phyloP scores from a whole-genome alignment of 257 asterid genomes.

The Solanum clarkiae region DNA sequence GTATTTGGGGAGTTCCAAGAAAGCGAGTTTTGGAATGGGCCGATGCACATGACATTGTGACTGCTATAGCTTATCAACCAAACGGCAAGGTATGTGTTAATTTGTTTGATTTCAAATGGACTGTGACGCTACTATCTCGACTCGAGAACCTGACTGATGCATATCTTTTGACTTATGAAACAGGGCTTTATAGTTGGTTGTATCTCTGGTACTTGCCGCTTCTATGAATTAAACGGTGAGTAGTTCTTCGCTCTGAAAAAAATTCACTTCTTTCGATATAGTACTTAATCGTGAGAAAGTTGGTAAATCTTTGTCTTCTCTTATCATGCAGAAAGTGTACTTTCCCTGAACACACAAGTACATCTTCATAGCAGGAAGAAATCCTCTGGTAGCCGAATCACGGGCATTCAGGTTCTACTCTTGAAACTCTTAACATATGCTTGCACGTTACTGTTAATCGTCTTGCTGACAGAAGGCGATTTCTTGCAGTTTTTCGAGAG shows the following conservation, averaged over 20 bases:
- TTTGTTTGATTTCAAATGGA: not conserved
- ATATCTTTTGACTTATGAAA: not conserved
- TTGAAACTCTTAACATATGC: not conserved
- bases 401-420: slow-evolving; percentile 73
- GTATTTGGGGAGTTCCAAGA: slow-evolving; percentile 57
- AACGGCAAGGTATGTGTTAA: slow-evolving; percentile 43
- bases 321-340: slow-evolving; percentile 25
- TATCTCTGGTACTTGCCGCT: slow-evolving; percentile 62
- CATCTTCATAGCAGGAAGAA: slow-evolving; percentile 42
- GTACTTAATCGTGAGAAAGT: not conserved
- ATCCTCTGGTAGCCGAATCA: slow-evolving; percentile 54
- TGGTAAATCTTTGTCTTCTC: not conserved
- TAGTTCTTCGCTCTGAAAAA: not conserved
- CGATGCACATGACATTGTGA: slow-evolving; percentile 32
- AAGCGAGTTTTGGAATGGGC: slow-evolving; percentile 70
- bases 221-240: slow-evolving; percentile 49
- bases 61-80: slow-evolving; percentile 75
- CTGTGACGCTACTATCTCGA: not conserved
- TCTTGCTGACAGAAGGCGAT: not conserved
- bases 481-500: slow-evolving; percentile 38
- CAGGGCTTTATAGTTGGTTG: slow-evolving; percentile 76
- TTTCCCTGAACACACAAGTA: slow-evolving; percentile 34
- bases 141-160: not conserved
- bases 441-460: not conserved
- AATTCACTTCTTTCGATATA: not conserved